Evolutionary conservation across 176 grass and related monocot genomes (phyloP), one percentile per base, ranked within the genome.

Genomic region (Triticum turgidum): DNA sequence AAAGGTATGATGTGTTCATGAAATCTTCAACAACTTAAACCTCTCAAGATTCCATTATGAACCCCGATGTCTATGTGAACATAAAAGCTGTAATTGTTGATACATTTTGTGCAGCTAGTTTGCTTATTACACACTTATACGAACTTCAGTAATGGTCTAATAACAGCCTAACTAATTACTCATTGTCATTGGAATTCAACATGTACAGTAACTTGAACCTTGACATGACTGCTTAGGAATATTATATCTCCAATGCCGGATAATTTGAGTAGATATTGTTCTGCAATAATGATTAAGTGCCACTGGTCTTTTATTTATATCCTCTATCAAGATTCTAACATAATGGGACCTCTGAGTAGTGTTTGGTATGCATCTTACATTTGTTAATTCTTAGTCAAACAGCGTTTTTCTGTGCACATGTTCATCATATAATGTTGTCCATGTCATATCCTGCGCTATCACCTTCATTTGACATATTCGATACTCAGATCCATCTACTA

Each of bases 1-100:
- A 98, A 84, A 96, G 96, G 96, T 98, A 92, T 83, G 44, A 63
- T 76, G 61, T 52, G 56, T 89, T 69, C 13, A 35, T 37, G 24
- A 77, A 85, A 21, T 79, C 27, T 79, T 83, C 67, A 78, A 34
- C 30, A 63, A 82, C 5, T 73, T 61, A 27, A 71, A 79, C 11
- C 52, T 77, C 13, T 62, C 22, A 21, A 69, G 41, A 29, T 69
- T 80, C 38, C 10, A 22, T 47, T 32, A 90, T 79, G 45, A 72
- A 44, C 17, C 65, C 7, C 12, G 18, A 79, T 61, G 54, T 33
- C 66, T 49, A 58, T 77, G 61, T 59, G 68, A 27, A 33, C 77
- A 21, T 47, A 13, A 84, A 69, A 71, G 3, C 9, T 59, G 33
- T 79, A 79, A 59, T 13, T 58, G 72, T 71, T 27, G 41, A 41